Evolutionary conservation across 2,329 filamentous ascomycete species (phyloP).

Genomic region (Lasiodiplodia hormozganensis): DNA sequence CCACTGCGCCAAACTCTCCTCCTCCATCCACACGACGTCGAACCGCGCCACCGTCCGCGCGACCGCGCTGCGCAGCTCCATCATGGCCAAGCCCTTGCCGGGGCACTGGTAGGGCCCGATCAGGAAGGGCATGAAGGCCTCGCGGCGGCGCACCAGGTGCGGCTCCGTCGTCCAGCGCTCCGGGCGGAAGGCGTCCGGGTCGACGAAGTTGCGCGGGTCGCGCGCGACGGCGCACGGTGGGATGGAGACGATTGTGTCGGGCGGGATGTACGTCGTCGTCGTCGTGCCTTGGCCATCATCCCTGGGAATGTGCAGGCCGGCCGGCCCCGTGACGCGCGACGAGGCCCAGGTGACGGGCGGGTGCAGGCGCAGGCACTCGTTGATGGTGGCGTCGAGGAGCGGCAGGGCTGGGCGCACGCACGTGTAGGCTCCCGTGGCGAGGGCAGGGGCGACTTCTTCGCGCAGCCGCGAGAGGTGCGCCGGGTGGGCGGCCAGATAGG

Average conservation of each 20-base stretch:
- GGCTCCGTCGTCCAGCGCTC: constrained; percentile 20
- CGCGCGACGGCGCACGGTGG: constrained; percentile 32
- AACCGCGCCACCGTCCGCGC: constrained; percentile 7
- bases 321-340: constrained; percentile 47
- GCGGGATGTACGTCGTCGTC: constrained; percentile 40
- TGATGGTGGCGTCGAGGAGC: constrained; percentile 50
- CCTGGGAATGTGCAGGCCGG: constrained; percentile 46
- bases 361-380: constrained; percentile 52
- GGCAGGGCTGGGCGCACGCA: constrained; percentile 28
- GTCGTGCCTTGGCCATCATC: not conserved
- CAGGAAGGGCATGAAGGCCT: constrained; percentile 25
- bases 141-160: not conserved
- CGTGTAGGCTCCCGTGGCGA: constrained; percentile 27
- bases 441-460: constrained; percentile 36
- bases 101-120: constrained; percentile 13
- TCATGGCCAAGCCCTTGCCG: constrained; percentile 23
- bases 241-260: constrained; percentile 35
- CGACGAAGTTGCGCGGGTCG: constrained; percentile 15
- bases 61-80: constrained; percentile 14
- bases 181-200: constrained; percentile 14
- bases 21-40: constrained; percentile 34
- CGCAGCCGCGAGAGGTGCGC: constrained; percentile 34
- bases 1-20: constrained; percentile 34
- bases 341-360: constrained; percentile 49
- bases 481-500: constrained; percentile 36